Conservation (phyloP, 495 filamentous ascomycete genomes). For the Daldinia concentrica region DNA sequence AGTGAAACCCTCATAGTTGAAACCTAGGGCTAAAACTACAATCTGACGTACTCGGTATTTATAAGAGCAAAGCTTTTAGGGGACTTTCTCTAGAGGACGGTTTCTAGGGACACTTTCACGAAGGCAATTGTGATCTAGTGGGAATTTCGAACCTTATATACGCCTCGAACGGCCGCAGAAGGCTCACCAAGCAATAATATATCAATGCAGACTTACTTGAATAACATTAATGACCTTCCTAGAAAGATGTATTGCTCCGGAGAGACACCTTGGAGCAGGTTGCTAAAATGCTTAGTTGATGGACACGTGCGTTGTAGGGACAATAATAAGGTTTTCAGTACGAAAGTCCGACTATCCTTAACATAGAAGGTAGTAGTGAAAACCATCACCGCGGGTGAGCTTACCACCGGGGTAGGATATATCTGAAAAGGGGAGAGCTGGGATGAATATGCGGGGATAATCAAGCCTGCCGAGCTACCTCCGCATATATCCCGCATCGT, state of each 20-base stretch:
- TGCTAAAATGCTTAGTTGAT: constrained; percentile 5
- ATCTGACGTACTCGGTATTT: background rate
- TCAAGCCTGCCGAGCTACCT: background rate
- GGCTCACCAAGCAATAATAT: background rate
- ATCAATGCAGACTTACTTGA: constrained; percentile 9
- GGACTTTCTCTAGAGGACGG: background rate
- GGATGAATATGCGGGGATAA: background rate
- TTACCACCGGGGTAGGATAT: constrained; percentile 1
- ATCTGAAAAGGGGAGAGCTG: constrained; percentile 3
- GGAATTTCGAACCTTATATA: constrained; percentile 3
- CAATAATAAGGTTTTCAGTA: constrained; percentile 13
- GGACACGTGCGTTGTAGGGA: constrained; percentile 25
- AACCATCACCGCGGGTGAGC: background rate
- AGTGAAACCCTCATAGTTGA: constrained; percentile 36
- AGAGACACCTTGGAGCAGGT: constrained; percentile 4
- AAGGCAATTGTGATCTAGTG: background rate
- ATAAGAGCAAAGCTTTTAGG: background rate
- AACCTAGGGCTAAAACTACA: background rate
- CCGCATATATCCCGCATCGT: background rate
- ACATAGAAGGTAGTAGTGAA: constrained; percentile 32
- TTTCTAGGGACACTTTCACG: background rate
- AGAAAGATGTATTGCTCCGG: constrained; percentile 26
- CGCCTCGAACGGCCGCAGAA: background rate
- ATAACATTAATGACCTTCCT: constrained; percentile 34
- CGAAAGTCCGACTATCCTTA: constrained; percentile 5